Evolutionary conservation across 768 basidiomycete genomes (phyloP), one percentile per base, ranked within the genome.

Genomic region (Trametes villosa): DNA sequence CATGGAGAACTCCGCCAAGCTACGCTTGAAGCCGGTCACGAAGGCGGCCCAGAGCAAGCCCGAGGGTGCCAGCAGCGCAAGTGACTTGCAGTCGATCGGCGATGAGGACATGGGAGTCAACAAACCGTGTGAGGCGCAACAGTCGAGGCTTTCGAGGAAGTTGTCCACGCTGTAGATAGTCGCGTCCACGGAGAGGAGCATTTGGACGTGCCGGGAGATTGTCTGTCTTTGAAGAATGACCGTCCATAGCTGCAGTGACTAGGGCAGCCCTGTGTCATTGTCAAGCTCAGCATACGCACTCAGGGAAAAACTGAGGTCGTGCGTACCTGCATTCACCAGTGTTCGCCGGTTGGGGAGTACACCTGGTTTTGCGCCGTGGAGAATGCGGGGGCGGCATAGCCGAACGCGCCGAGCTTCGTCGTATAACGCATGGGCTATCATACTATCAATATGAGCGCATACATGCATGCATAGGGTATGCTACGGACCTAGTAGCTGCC

Each of bases 41-140:
- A 96, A 96, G n/a, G 98, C 92, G 36, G 98, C 96, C 90, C 92
- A 94, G 29, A 98, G 83, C 5, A 83, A 76, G 7, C 88, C 88
- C 13, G 80, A 77, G 55, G 80, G 84, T 1, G 91, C 94, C 34
- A 96, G 76, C 2, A 98, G 77, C 0, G 95, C 94, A 15, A 98
- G 80, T 45, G 94, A 88, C 67, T 96, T 94, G 36, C 96, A 96
- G 67, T 95, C n/a, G n/a, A 95, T 96, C 1, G 97, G 96, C 0
- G 97, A 98, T 3, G 93, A 90, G 0, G 90, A 83, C 52, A 99
- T 83, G 66, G 89, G 89, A 0, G 83, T 83, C 73, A 98, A 98
- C 2, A 97, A 97, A 0, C 96, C 96, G 33, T 90, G 84, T 8
- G 88, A 87, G 9, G 97, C 77, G 12, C 90, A 86, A 74, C 97